phyloP scores from a whole-genome alignment of 192 early-diverging fungal species.

The Podila epicladia region DNA sequence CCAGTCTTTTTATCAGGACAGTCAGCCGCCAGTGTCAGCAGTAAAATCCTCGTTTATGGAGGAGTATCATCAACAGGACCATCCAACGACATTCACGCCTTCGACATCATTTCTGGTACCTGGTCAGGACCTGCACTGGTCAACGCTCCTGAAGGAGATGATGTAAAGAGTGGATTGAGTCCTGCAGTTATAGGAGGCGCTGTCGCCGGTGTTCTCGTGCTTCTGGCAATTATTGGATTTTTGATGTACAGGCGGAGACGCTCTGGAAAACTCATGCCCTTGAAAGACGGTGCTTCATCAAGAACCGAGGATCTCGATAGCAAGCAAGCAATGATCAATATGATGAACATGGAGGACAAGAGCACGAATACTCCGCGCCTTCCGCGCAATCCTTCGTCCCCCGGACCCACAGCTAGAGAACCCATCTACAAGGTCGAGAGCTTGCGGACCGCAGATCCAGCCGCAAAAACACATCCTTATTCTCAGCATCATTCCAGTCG shows the following conservation, averaged over 20 bases:
- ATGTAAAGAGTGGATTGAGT: background rate
- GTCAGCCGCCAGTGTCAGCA: conserved; percentile 33
- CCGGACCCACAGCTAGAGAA: background rate
- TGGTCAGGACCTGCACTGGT: conserved; percentile 38
- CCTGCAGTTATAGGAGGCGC: conserved; percentile 26
- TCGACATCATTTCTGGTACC: conserved; percentile 37
- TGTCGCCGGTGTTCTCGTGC: conserved; percentile 14
- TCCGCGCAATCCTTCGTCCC: background rate
- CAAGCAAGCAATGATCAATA: conserved; percentile 12
- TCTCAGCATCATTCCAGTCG: too few species aligned
- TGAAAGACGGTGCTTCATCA: background rate
- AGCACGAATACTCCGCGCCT: background rate
- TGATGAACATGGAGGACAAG: conserved; percentile 21
- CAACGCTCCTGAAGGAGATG: background rate
- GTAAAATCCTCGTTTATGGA: conserved; percentile 42
- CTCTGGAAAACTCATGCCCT: background rate
- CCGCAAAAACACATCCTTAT: too few species aligned
- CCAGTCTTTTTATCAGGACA: conserved; percentile 21
- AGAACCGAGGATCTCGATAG: conserved; percentile 3
- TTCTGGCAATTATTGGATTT: conserved; percentile 1
- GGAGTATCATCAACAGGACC: background rate
- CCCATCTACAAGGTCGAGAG: too few species aligned
- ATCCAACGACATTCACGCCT: conserved; percentile 20
- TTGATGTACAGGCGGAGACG: conserved; percentile 16
- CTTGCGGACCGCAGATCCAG: too few species aligned